Base-by-base conservation (phyloP, 2,329 filamentous ascomycete species). In the Cercospora sp. region DNA sequence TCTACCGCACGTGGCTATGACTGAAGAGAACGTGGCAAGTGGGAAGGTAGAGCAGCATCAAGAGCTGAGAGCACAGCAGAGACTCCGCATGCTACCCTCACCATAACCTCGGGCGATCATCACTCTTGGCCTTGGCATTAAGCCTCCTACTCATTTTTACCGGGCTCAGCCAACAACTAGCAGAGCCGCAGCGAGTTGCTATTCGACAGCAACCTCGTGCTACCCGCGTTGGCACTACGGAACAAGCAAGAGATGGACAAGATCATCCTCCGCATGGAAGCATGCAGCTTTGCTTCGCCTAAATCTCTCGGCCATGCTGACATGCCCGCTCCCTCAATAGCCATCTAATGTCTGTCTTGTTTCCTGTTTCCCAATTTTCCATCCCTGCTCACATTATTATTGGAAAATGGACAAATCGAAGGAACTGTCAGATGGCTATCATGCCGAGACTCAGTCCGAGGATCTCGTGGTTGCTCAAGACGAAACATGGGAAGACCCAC, bases 401-500 rank as follows among this genome's bases (percentile, higher is more conserved):
- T 10, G 18, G 13, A 40, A 51, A 51, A 51, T 51, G 45, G 45
- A 23, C 20, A 23, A 23, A 5, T 13, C 45, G 8, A 23, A 23
- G 20, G 45, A 51, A 23, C 12, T 13, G 18, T 20, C 10, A 51
- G 45, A 51, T 51, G 45, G 10, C 45, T 20, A 23, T 5, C 45
- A 51, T 51, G 45, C 20, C 45, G 45, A 51, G 45, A 51, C 9
- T 6, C 45, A 51, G 45, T 51, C 45, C 45, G 20, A 51, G 20
- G 18, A 13, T 20, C 2, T 23, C 12, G 45, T 18, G 45, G 10
- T 20, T 23, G 18, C 45, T 51, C 45, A 10, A 51, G 57, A 40
- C 18, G 62, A 42, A 23, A 6, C 23, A 23, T 67, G 65, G 65
- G 65, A 67, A 28, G 59, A 67, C 26, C 65, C 65, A 40, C 60